These are phyloP conservation scores for Geranium incanum DNA, from an alignment of 441 rosid species.

Conservation along the genomic window DNA sequence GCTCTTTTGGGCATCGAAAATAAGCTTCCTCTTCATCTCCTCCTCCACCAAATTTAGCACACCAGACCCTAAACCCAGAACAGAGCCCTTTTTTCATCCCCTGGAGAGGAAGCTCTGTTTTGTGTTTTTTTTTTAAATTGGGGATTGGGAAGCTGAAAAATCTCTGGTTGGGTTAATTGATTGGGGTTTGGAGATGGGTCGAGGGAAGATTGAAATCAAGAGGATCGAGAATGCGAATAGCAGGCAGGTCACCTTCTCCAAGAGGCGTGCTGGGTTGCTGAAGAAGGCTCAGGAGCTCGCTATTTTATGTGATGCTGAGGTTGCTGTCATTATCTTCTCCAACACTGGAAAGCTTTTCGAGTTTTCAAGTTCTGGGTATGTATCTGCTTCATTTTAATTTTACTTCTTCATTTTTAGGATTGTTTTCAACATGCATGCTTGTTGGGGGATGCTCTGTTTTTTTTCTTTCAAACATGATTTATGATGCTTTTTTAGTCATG, in stretches of 20 bases:
- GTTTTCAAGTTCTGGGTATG: conserved; percentile 73
- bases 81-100: neutral
- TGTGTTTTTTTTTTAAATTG: neutral
- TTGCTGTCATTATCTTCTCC: conserved; percentile 88
- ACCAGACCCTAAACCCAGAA: conserved; percentile 11
- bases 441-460: neutral
- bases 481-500: neutral
- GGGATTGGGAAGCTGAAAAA: no score
- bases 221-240: conserved; percentile 88
- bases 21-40: neutral
- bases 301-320: conserved; percentile 90
- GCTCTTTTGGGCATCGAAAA: neutral
- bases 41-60: conserved; percentile 40
- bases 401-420: neutral
- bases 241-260: conserved; percentile 95
- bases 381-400: neutral
- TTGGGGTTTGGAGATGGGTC: conserved; percentile 49
- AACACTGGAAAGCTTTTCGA: conserved; percentile 88
- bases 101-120: neutral
- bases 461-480: neutral
- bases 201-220: conserved; percentile 92
- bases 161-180: neutral
- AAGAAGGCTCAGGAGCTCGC: conserved; percentile 90
- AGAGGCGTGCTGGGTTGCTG: conserved; percentile 82
- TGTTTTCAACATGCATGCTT: neutral